Percentiles rank a stretch among this genome's conserved stretches.
phyloP scores from a whole-genome alignment of 2,329 filamentous ascomycete genomes.

The Fusarium graminum region DNA sequence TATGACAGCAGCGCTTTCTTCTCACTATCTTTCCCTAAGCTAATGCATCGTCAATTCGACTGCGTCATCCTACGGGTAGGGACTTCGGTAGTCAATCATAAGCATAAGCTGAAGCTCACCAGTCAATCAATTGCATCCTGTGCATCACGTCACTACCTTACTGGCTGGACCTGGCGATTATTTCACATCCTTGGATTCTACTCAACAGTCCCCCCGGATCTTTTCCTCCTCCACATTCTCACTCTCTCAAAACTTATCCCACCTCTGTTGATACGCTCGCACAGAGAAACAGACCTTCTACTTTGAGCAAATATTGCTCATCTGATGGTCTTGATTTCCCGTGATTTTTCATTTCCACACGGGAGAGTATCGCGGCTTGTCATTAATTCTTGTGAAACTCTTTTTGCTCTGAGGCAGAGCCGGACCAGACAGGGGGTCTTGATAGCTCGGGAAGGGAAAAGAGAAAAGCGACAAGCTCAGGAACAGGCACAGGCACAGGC shows the following conservation, averaged over 20 bases:
- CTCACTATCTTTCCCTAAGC: slow-evolving; percentile 5
- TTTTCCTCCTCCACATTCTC: slow-evolving; percentile 30
- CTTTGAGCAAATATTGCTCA: slow-evolving; percentile 7
- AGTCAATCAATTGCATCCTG: slow-evolving; percentile 28
- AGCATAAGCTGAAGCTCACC: slow-evolving; percentile 14
- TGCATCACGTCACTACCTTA: slow-evolving; percentile 37
- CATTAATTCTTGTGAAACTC: slow-evolving; percentile 38
- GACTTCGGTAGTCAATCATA: slow-evolving; percentile 10
- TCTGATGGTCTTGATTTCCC: slow-evolving; percentile 5
- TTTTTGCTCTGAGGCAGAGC: slow-evolving; percentile 9
- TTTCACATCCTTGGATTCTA: slow-evolving; percentile 18
- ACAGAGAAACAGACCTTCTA: slow-evolving; percentile 9
- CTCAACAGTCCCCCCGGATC: slow-evolving; percentile 19
- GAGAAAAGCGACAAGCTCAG: slow-evolving; percentile 6
- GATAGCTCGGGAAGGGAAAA: slow-evolving; percentile 1
- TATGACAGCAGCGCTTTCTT: slow-evolving; percentile 10
- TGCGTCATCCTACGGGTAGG: slow-evolving; percentile 12
- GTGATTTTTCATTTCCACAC: slow-evolving; percentile 31
- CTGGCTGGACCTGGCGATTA: slow-evolving; percentile 23
- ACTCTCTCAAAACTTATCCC: slow-evolving; percentile 1
- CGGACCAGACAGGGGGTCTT: slow-evolving; percentile 3
- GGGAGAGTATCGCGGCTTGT: slow-evolving; percentile 16
- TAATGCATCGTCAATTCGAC: slow-evolving; percentile 2
- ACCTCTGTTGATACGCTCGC: slow-evolving; percentile 13
- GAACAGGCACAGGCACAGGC: slow-evolving; percentile 9